These are phyloP conservation scores for Eucalyptus microcorys DNA, from an alignment of 345 rosid species.

Conservation along the genomic window DNA sequence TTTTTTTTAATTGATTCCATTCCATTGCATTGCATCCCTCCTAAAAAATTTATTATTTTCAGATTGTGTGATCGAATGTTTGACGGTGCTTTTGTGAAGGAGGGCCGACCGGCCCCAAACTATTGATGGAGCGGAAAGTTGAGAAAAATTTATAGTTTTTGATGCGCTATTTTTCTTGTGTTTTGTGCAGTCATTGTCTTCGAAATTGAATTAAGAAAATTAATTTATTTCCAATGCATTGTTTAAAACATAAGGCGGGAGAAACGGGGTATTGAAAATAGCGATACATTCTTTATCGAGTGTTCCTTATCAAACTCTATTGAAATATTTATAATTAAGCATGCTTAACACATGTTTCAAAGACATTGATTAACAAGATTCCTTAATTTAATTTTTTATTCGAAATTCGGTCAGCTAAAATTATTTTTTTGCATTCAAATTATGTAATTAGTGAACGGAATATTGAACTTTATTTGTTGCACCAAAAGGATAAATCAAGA, in stretches of 20 bases:
- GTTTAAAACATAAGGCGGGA: not conserved
- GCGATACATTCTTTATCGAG: not conserved
- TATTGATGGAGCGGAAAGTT: not conserved
- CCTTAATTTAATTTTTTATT: not conserved
- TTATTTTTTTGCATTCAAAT: not conserved
- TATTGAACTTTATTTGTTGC: not conserved
- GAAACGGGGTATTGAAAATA: not conserved
- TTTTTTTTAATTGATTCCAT: too few species aligned
- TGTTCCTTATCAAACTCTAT: fast-evolving
- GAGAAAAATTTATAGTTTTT: not conserved
- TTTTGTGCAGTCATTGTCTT: not conserved
- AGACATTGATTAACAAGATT: not conserved
- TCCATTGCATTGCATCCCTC: not conserved
- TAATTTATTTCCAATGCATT: not conserved
- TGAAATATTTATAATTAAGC: not conserved
- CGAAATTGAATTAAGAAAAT: not conserved
- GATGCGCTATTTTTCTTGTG: fast-evolving
- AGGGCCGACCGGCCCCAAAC: not conserved
- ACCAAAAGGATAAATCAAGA: not conserved
- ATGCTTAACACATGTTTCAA: not conserved
- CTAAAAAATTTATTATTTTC: not conserved
- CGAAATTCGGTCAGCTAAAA: fast-evolving
- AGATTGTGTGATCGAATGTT: not conserved
- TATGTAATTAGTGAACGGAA: not conserved
- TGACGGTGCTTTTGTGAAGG: fast-evolving